phyloP scores from a whole-genome alignment of 768 basidiomycete genomes.

The Suillus ampliporus region DNA sequence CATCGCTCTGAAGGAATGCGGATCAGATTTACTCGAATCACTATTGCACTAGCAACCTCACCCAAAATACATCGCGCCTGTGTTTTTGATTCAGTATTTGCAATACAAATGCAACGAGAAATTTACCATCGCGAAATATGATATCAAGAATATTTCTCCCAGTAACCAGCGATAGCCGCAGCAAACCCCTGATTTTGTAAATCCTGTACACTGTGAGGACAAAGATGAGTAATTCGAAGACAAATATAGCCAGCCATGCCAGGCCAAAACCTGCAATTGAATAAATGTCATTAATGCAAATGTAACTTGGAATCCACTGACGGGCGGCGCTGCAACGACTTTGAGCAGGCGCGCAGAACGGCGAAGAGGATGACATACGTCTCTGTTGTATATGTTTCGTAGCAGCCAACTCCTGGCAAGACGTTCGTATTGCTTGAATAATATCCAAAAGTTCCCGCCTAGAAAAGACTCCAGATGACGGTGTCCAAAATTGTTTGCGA shows the following conservation, averaged over 20 bases:
- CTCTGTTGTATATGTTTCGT: background rate
- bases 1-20: constrained; percentile 45
- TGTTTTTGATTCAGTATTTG: background rate
- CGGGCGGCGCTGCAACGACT: background rate
- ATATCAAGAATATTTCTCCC: constrained; percentile 46
- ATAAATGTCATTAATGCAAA: background rate
- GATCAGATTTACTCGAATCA: constrained; percentile 22
- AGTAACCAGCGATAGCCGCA: constrained; percentile 24
- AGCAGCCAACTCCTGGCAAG: background rate
- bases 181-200: constrained; percentile 35
- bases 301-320: background rate
- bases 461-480: background rate
- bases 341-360: background rate
- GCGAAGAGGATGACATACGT: background rate
- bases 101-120: background rate
- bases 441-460: background rate
- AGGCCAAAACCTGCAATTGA: constrained; percentile 31
- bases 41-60: constrained; percentile 32
- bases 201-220: constrained; percentile 52
- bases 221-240: constrained; percentile 56
- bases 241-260: constrained; percentile 57
- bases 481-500: constrained; percentile 2
- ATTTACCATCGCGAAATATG: constrained; percentile 56
- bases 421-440: background rate
- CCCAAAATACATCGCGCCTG: constrained; percentile 64